These are phyloP conservation scores for Nymphaea colorata DNA, from an alignment of 164 flowering plant genomes.

Conservation along the genomic window DNA sequence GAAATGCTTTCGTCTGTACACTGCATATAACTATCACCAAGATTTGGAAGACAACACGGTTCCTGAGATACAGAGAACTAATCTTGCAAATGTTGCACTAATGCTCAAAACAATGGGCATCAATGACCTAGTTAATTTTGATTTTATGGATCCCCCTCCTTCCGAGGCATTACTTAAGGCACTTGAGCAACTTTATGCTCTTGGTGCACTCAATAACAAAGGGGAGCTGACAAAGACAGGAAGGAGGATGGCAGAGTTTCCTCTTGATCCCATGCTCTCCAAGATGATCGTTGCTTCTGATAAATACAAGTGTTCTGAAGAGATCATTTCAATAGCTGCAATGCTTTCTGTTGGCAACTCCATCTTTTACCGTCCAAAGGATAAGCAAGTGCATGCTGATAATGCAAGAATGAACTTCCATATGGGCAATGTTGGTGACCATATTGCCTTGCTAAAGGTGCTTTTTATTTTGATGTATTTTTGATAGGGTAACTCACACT, in stretches of 20 bases:
- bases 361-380: conserved; percentile 92
- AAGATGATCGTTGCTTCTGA: conserved; percentile 96
- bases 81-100: conserved; percentile 91
- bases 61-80: conserved; percentile 91
- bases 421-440: conserved; percentile 95
- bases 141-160: conserved; percentile 98
- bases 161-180: conserved; percentile 84
- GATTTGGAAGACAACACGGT: conserved; percentile 87
- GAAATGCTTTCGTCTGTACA: conserved; percentile 77
- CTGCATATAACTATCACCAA: conserved; percentile 54
- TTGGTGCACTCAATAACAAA: conserved; percentile 72
- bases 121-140: conserved; percentile 68
- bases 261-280: conserved; percentile 94
- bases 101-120: conserved; percentile 90
- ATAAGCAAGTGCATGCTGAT: conserved; percentile 97
- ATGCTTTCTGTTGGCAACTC: conserved; percentile 96
- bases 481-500: neutral
- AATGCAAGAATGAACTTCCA: conserved; percentile 95
- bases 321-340: conserved; percentile 84
- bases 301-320: conserved; percentile 63
- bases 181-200: conserved; percentile 68
- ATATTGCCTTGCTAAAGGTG: conserved; percentile 89
- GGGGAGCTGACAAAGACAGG: conserved; percentile 90
- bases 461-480: conserved; percentile 2
- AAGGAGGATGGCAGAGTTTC: conserved; percentile 94